Evolutionary conservation across 768 basidiomycete species (phyloP).

Genomic region (Mycena venus): DNA sequence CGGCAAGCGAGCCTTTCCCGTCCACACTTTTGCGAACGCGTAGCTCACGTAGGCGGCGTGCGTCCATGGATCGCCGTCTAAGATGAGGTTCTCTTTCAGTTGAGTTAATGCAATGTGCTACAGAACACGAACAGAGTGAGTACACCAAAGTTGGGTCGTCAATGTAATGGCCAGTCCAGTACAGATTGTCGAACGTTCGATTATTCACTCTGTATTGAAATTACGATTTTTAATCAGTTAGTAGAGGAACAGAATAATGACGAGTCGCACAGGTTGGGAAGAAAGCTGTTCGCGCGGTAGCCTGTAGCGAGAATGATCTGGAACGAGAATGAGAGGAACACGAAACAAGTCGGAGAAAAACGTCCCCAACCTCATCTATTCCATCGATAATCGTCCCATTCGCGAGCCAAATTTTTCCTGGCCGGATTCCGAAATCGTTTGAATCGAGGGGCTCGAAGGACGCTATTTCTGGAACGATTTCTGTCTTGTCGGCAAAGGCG

Average conservation of each 20-base stretch:
- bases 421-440: slow-evolving; percentile 27
- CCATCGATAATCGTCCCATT: slow-evolving; percentile 44
- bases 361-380: slow-evolving; percentile 36
- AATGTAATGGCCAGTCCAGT: slow-evolving; percentile 46
- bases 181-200: slow-evolving; percentile 16
- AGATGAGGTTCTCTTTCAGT: background rate
- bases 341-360: background rate
- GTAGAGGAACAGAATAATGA: background rate
- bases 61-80: slow-evolving; percentile 21
- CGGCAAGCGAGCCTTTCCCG: slow-evolving; percentile 22
- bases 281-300: slow-evolving; percentile 46
- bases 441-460: slow-evolving; percentile 36
- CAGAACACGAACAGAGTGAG: background rate
- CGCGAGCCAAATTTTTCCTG: slow-evolving; percentile 40
- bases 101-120: background rate
- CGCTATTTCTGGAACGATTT: slow-evolving; percentile 2
- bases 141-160: slow-evolving; percentile 49
- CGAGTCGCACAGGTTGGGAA: slow-evolving; percentile 18
- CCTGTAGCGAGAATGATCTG: slow-evolving; percentile 46
- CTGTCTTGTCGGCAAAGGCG: background rate
- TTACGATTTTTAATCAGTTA: background rate
- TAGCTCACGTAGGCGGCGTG: slow-evolving; percentile 29
- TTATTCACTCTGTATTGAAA: slow-evolving; percentile 14
- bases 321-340: too few relatives aligned
- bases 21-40: slow-evolving; percentile 39